These are phyloP conservation scores for Ogataea henricii DNA, from an alignment of 805 yeast species.

Conservation along the genomic window DNA sequence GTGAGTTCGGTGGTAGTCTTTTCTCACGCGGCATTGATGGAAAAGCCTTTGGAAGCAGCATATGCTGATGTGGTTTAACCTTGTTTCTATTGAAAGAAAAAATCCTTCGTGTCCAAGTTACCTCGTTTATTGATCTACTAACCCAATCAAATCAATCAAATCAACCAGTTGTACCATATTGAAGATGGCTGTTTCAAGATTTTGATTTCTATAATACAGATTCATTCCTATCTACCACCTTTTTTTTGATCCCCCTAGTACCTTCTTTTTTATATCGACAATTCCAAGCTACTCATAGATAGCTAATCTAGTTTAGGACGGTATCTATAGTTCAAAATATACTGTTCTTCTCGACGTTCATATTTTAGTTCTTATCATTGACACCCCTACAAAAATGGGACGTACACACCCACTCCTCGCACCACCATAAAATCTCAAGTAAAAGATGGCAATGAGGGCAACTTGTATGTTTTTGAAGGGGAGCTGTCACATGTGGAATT, in stretches of 20 bases:
- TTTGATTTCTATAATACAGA: neutral
- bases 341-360: no score
- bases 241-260: neutral
- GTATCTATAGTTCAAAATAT: no score
- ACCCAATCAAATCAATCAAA: neutral
- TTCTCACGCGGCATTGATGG: conserved; percentile 87
- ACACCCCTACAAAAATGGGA: neutral
- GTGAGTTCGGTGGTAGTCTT: conserved; percentile 77
- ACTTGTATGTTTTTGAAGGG: neutral
- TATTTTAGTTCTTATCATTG: neutral
- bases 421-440: neutral
- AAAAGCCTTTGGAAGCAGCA: conserved; percentile 93
- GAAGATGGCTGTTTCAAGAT: neutral
- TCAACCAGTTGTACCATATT: neutral
- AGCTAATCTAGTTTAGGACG: no score
- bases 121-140: no score
- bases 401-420: neutral
- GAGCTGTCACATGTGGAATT: neutral
- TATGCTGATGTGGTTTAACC: conserved; percentile 66
- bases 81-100: neutral
- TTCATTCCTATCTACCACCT: neutral
- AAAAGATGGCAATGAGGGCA: conserved; percentile 1
- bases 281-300: no score
- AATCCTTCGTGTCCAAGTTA: no score
- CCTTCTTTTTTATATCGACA: neutral